Conservation (phyloP, 1,284 basidiomycete genomes). For the Naganishia liquefaciens region DNA sequence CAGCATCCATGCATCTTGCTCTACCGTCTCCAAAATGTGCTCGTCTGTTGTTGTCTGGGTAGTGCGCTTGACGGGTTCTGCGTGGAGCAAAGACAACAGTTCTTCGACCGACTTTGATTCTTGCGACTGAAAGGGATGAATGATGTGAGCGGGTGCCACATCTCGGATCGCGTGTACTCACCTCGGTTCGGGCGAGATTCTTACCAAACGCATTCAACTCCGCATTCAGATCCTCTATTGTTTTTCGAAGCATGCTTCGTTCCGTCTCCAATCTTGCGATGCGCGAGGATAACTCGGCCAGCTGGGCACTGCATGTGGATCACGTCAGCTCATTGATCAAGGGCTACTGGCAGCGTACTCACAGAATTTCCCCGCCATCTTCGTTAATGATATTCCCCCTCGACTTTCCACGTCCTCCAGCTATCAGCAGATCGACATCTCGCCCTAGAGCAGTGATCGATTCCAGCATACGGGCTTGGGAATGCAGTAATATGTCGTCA, state of each 20-base stretch:
- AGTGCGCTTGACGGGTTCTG: not conserved
- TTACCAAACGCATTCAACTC: slow-evolving; percentile 34
- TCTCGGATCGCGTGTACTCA: not conserved
- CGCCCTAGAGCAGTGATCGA: slow-evolving; percentile 45
- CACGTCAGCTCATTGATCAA: too few relatives aligned
- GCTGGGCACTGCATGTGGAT: slow-evolving; percentile 27
- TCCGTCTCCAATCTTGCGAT: slow-evolving; percentile 37
- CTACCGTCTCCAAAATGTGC: too few relatives aligned
- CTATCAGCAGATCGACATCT: slow-evolving; percentile 42
- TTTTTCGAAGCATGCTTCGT: slow-evolving; percentile 31
- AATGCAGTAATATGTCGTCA: slow-evolving; percentile 52
- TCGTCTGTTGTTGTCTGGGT: not conserved
- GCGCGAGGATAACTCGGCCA: slow-evolving; percentile 34
- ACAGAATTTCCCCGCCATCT: slow-evolving; percentile 36
- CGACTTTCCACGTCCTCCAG: slow-evolving; percentile 12
- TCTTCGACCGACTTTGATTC: slow-evolving; percentile 22
- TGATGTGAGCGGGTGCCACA: not conserved
- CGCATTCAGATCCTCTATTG: slow-evolving; percentile 34
- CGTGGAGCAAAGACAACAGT: slow-evolving; percentile 6
- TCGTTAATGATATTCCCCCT: slow-evolving; percentile 28
- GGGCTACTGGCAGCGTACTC: slow-evolving; percentile 4
- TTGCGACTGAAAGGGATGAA: slow-evolving; percentile 2
- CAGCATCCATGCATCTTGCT: slow-evolving; percentile 17
- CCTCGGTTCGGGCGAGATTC: slow-evolving; percentile 28
- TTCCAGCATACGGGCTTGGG: slow-evolving; percentile 51